phyloP scores from a whole-genome alignment of 148 eudicot species.

The Nepenthes gracilis region DNA sequence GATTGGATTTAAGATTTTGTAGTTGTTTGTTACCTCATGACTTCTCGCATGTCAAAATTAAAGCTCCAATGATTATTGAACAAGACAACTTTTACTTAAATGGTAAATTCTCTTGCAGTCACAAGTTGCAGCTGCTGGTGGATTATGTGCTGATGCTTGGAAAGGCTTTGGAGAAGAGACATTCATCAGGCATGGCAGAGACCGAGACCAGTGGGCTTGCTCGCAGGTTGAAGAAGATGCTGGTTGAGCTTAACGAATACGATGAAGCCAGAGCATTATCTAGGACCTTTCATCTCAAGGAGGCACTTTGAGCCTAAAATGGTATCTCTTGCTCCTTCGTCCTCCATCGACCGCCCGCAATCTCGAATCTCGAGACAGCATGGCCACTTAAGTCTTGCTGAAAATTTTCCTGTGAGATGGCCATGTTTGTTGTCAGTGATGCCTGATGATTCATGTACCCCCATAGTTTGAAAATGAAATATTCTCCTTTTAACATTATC shows the following conservation, averaged over 20 bases:
- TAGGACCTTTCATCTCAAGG: slow-evolving; percentile 74
- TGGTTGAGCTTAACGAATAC: slow-evolving; percentile 82
- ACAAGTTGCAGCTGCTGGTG: slow-evolving; percentile 73
- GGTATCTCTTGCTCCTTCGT: neutral
- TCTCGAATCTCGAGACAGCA: no score
- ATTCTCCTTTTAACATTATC: no score
- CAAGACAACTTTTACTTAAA: neutral
- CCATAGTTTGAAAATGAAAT: no score
- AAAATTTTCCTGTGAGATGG: no score
- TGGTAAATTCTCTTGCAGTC: slow-evolving; percentile 29
- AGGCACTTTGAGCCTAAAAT: slow-evolving; percentile 41
- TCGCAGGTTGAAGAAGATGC: slow-evolving; percentile 80
- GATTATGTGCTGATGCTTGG: slow-evolving; percentile 52
- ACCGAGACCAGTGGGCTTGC: slow-evolving; percentile 54
- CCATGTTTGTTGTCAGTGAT: no score
- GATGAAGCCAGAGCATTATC: slow-evolving; percentile 66
- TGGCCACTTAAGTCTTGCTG: no score
- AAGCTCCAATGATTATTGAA: no score
- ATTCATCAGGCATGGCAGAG: slow-evolving; percentile 31
- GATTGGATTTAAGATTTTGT: no score
- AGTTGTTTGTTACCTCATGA: no score
- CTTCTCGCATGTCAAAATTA: no score
- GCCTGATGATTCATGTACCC: no score
- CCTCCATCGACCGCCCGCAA: neutral
- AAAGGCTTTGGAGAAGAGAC: slow-evolving; percentile 58